Conservation (phyloP, 129 eudicot species). For the Flaveria linearis region DNA sequence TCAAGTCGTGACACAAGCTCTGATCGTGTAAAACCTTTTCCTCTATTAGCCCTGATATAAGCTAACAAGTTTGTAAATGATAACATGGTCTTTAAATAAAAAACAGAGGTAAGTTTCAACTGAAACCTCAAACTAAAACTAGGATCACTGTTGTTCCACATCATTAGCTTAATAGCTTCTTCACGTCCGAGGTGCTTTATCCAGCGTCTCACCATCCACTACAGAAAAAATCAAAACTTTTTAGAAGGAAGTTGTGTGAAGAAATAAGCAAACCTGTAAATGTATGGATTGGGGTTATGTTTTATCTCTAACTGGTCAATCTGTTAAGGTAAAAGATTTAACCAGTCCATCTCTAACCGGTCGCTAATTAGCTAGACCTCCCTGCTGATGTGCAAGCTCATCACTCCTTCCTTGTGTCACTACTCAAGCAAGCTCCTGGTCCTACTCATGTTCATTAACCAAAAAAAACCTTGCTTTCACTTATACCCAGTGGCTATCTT, state of each 20-base stretch:
- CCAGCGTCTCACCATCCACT: conserved; percentile 99
- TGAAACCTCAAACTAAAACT: conserved; percentile 78
- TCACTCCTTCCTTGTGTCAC: no score
- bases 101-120: neutral
- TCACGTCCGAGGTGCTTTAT: conserved; percentile 67
- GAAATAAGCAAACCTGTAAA: neutral
- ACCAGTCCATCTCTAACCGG: neutral
- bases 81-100: conserved; percentile 1
- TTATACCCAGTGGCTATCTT: no score
- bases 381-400: no score
- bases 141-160: conserved; percentile 85
- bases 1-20: conserved; percentile 67
- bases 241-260: neutral
- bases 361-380: no score
- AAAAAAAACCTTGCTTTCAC: no score
- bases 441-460: no score
- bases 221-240: neutral
- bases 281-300: neutral
- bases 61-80: conserved; percentile 16
- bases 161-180: conserved; percentile 79
- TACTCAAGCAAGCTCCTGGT: no score
- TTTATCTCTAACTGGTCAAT: neutral
- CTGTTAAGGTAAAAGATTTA: neutral
- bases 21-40: conserved; percentile 71
- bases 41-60: conserved; percentile 71